Evolutionary conservation across 2,329 filamentous ascomycete genomes (phyloP), one percentile per base, ranked within the genome.

Genomic region (Exserohilum rostratum): DNA sequence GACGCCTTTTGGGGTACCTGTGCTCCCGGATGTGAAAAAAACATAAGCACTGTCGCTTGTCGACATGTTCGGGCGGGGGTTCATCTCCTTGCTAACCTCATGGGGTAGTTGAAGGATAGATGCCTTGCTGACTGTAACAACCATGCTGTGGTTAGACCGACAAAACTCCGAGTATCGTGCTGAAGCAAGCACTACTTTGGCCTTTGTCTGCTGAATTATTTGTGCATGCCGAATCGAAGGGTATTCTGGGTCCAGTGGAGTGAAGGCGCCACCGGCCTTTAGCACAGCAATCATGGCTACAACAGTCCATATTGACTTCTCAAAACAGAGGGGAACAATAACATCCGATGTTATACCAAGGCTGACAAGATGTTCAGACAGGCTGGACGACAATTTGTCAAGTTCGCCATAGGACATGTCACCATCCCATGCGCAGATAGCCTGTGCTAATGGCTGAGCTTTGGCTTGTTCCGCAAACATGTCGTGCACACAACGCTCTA

Each of bases 31-130:
- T 12, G 39, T 43, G 25, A 43, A 30, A 5, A 89, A 80, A 3
- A 87, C 77, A 62, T 85, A 88, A 0, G 35, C 13, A 43, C 25
- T 6, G 15, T 27, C 20, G 11, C 12, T 5, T 25, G n/a, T n/a
- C n/a, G n/a, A n/a, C n/a, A n/a, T n/a, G n/a, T n/a, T n/a, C n/a
- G n/a, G n/a, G n/a, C n/a, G n/a, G n/a, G n/a, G n/a, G n/a, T n/a
- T n/a, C n/a, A n/a, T n/a, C n/a, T n/a, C n/a, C n/a, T n/a, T n/a
- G n/a, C n/a, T n/a, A n/a, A n/a, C n/a, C n/a, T n/a, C n/a, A n/a
- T n/a, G n/a, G n/a, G n/a, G n/a, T n/a, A n/a, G n/a, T n/a, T n/a
- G n/a, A n/a, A n/a, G n/a, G n/a, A n/a, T n/a, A n/a, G n/a, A n/a
- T n/a, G 17, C 5, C 11, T 42, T 13, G 29, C 29, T 17, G 12